Percentiles rank a stretch among this genome's conserved stretches.
Evolutionary conservation across 768 basidiomycete genomes (phyloP).

Genomic region (Boletus tylopilopsis): DNA sequence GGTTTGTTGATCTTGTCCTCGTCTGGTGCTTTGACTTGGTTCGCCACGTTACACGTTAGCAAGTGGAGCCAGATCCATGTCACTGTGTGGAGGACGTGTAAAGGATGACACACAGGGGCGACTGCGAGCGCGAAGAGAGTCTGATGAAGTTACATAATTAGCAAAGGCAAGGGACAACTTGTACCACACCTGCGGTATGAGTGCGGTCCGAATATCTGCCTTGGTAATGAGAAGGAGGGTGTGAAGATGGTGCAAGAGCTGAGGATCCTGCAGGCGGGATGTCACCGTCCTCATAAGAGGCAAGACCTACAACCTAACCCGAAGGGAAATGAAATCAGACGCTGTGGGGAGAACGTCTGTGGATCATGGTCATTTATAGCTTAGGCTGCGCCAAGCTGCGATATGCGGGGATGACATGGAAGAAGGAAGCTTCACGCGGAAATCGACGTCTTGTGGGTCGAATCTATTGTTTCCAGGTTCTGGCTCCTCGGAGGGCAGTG

Average conservation of each 20-base stretch:
- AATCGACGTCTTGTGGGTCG: too few species aligned
- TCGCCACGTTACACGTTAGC: slow-evolving; percentile 36
- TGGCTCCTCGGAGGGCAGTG: too few species aligned
- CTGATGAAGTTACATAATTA: slow-evolving; percentile 13
- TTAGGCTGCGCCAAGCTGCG: background rate
- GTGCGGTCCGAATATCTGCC: slow-evolving; percentile 14
- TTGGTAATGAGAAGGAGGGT: slow-evolving; percentile 25
- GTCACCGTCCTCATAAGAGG: background rate
- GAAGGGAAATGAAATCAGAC: background rate
- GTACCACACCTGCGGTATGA: slow-evolving; percentile 18
- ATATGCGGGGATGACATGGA: too few species aligned
- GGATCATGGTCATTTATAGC: slow-evolving; percentile 5
- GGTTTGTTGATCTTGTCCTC: slow-evolving; percentile 42
- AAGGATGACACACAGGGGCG: slow-evolving; percentile 15
- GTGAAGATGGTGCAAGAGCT: slow-evolving; percentile 13
- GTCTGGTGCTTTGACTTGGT: slow-evolving; percentile 35
- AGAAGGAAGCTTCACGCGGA: too few species aligned
- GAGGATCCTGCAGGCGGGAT: background rate
- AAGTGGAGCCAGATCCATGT: slow-evolving; percentile 44
- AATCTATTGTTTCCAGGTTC: too few species aligned
- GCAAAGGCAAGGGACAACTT: background rate
- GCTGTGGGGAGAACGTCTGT: too few species aligned
- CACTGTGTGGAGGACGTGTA: slow-evolving; percentile 20
- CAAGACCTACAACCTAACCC: background rate
- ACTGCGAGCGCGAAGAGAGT: slow-evolving; percentile 29